Evolutionary conservation across 441 rosid genomes (phyloP), one percentile per base, ranked within the genome.

Genomic region (Populus hybrid): DNA sequence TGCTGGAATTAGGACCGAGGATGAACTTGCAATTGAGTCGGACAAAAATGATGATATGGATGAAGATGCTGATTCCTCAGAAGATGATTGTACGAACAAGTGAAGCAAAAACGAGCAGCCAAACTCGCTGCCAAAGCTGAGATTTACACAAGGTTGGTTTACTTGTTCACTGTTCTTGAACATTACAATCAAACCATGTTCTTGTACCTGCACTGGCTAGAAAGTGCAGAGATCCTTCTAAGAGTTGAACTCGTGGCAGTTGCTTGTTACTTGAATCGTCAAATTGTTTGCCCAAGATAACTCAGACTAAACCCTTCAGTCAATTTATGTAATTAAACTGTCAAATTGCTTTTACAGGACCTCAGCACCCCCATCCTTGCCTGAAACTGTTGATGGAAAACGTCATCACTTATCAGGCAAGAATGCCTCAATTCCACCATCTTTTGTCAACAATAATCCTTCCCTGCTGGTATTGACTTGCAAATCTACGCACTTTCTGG

Each of bases 51-150:
- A 82, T 59, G 89, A 77, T 26, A 81, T 81, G 72, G 86, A 87
- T 75, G 89, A 89, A 26, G 81, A 66, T 23, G 78, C 77, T 12
- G 91, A 87, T 71, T 76, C 85, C 65, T 89, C 92, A 2, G 96
- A 82, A 77, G 90, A 91, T 85, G 98, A 95, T 70, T 89, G 73
- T 93, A 95, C 76, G 74, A 88, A 78, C 89, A 93, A 83, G 90
- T 82, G 67, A 87, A 90, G 76, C 83, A 76, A 73, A 84, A 83
- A n/a, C 81, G 89, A 78, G 89, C 81, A 57, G 89, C 89, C 76
- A 92, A 87, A 86, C 89, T 87, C 71, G 91, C 97, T 67, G 86
- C 92, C 8, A 93, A 94, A 87, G 90, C 93, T 75, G 90, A 86
- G 84, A 85, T 79, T 20, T 92, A 92, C 81, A 36, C 89, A 54